phyloP scores from a whole-genome alignment of 176 grass and related monocot genomes.

The Oryza meridionalis region DNA sequence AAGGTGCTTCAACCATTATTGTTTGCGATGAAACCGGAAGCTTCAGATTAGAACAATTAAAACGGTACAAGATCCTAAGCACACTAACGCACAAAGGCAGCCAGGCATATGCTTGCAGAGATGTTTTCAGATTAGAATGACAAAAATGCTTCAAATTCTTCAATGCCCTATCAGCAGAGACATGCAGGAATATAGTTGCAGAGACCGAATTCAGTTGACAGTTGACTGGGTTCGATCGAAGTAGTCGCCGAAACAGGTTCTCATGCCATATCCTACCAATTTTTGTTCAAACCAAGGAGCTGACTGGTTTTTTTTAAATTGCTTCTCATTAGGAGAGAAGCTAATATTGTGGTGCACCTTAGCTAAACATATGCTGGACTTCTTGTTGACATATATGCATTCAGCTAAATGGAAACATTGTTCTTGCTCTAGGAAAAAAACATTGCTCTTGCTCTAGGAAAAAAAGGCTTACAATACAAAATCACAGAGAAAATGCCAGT shows the following conservation, averaged over 20 bases:
- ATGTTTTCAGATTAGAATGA: not conserved
- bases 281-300: not conserved
- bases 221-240: not conserved
- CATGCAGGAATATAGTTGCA: not conserved
- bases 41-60: not conserved
- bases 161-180: not conserved
- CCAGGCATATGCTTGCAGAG: not conserved
- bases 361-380: not conserved
- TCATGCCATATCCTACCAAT: not conserved
- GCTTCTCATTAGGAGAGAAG: not conserved
- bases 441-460: not conserved
- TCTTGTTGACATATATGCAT: not conserved
- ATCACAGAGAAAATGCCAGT: not conserved
- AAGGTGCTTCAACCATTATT: not conserved
- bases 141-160: not conserved
- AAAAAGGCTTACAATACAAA: not conserved
- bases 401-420: not conserved
- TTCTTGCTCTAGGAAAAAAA: not conserved
- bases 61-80: not conserved
- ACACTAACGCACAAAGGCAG: not conserved
- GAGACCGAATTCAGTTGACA: not conserved
- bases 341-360: not conserved
- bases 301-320: not conserved
- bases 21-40: not conserved
- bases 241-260: not conserved